Evolutionary conservation across 2,329 filamentous ascomycete genomes (phyloP), one percentile per base, ranked within the genome.

Genomic region (Apiospora pterosperma): DNA sequence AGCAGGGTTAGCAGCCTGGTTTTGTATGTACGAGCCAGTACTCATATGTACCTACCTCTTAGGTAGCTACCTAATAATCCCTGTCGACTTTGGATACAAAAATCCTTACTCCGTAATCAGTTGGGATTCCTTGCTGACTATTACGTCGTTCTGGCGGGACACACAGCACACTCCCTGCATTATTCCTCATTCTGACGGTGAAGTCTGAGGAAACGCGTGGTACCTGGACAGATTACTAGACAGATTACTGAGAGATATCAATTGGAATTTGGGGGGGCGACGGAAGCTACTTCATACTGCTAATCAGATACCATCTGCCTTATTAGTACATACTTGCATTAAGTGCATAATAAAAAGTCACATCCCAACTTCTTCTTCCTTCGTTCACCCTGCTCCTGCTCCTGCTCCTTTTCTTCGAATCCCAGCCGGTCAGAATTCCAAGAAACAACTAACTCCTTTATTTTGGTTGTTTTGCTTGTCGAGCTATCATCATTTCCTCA

Each of bases 131-230:
- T 34, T 21, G 48, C 48, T n/a, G n/a, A 34, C 28, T 28, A 55
- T 55, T 55, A 55, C 48, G 48, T 55, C 48, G 48, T 55, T 55
- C 34, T 34, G 48, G 48, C 48, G 48, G 48, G 48, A 55, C 48
- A 31, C 7, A 34, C 21, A 44, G 41, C n/a, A n/a, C 42, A 10
- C 5, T 4, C 25, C 48, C 4, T 6, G 7, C 28, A 34, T 34
- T 48, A n/a, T n/a, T n/a, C n/a, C 12, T 48, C 42, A 28, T 7
- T 34, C 28, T n/a, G 48, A 55, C 48, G 48, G 48, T 34, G 48
- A 52, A 31, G 39, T n/a, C n/a, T 41, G n/a, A n/a, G n/a, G n/a
- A n/a, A n/a, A n/a, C n/a, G n/a, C n/a, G n/a, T n/a, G n/a, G n/a
- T n/a, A n/a, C n/a, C n/a, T n/a, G n/a, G n/a, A n/a, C n/a, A n/a